phyloP scores from a whole-genome alignment of 202 grass and related monocot species.

The Saccharum hybrid region DNA sequence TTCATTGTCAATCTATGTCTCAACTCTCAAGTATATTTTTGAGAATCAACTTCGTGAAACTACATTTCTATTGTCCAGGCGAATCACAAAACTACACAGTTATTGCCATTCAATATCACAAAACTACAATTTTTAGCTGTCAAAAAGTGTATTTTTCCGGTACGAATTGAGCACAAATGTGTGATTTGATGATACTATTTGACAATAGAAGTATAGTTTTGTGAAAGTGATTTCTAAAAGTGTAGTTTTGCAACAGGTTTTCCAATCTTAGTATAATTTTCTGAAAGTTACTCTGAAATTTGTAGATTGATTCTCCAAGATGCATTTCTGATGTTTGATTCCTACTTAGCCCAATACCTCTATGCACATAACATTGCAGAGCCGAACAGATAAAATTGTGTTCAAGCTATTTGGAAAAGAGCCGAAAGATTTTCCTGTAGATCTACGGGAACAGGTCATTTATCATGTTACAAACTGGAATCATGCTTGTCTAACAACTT shows the following conservation, averaged over 20 bases:
- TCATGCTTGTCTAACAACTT: constrained; percentile 40
- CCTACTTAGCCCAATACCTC: constrained; percentile 11
- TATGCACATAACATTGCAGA: constrained; percentile 49
- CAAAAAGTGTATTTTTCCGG: background rate
- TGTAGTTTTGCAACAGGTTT: background rate
- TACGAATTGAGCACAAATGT: background rate
- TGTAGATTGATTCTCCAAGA: constrained; percentile 35
- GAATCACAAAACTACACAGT: background rate
- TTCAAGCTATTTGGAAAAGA: constrained; percentile 96
- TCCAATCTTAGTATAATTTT: background rate
- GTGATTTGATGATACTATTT: background rate
- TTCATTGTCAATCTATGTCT: background rate
- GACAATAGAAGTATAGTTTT: background rate
- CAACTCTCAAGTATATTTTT: background rate
- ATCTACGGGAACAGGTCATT: constrained; percentile 79
- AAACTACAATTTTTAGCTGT: background rate
- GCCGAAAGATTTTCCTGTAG: constrained; percentile 77
- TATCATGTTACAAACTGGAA: constrained; percentile 41
- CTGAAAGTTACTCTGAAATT: background rate
- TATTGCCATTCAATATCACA: background rate
- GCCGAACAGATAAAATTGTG: constrained; percentile 87
- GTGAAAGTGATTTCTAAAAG: background rate
- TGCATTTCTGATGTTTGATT: constrained; percentile 21
- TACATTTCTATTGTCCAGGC: background rate
- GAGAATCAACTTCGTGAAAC: background rate